phyloP scores from a whole-genome alignment of 2,329 filamentous ascomycete genomes.

The Sclerotinia nivalis region DNA sequence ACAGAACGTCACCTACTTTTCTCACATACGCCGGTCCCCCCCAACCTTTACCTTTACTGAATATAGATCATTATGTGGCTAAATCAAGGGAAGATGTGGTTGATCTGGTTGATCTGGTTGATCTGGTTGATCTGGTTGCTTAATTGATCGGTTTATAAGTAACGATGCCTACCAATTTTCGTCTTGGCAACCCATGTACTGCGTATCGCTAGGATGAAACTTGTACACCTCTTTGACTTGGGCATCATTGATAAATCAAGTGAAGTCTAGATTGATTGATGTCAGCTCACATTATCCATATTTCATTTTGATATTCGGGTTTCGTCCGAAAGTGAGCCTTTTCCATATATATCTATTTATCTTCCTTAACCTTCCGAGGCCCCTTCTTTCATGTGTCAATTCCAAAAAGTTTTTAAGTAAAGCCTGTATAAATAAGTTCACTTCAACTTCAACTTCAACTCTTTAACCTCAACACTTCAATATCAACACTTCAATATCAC shows the following conservation, averaged over 20 bases:
- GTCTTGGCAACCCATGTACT: conserved; percentile 18
- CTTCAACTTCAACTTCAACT: neutral
- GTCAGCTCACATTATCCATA: conserved; percentile 20
- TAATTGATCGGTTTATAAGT: neutral
- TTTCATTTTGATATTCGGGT: conserved; percentile 17
- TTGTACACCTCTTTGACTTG: neutral
- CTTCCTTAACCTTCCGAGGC: neutral
- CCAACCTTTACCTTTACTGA: conserved; percentile 1
- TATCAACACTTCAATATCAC: neutral
- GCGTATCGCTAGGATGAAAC: conserved; percentile 2
- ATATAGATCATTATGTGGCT: neutral
- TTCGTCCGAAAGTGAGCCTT: neutral
- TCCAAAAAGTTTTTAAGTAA: neutral
- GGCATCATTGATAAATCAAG: conserved; percentile 14
- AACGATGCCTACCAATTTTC: neutral
- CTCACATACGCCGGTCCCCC: neutral
- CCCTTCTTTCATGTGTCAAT: neutral
- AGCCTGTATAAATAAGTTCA: neutral
- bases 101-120: conserved; percentile 5
- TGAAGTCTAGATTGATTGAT: conserved; percentile 19
- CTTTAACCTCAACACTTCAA: neutral
- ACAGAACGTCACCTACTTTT: neutral
- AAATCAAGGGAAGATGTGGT: neutral
- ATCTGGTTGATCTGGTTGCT: neutral
- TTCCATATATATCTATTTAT: neutral